Conservation (phyloP, 2,329 filamentous ascomycete genomes). For the Allantophomopsis cytisporea region DNA sequence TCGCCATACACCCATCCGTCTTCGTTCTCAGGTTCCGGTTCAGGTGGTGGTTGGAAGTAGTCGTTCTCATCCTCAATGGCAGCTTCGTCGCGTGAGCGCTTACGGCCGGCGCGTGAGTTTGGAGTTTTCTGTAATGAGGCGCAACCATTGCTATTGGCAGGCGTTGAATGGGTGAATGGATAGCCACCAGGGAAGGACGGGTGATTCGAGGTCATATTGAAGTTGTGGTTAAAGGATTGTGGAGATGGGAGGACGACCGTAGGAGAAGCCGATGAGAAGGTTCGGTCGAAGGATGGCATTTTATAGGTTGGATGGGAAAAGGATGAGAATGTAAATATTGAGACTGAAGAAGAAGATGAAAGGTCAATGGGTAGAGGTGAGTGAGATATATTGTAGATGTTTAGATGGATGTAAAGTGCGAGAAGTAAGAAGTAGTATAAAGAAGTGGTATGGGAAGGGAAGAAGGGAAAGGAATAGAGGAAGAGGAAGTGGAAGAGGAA, state of each 20-base stretch:
- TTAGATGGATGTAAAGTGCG: too few species aligned
- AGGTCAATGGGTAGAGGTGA: not conserved
- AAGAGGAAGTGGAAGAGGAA: not conserved
- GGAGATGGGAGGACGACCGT: not conserved
- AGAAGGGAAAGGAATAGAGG: too few species aligned
- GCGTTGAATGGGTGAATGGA: not conserved
- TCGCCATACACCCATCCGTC: slow-evolving; percentile 57
- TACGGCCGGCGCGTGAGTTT: slow-evolving; percentile 43
- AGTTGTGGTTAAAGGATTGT: not conserved
- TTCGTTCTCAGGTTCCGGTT: slow-evolving; percentile 37
- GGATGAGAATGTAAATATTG: not conserved
- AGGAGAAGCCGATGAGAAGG: not conserved
- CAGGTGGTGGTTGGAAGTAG: slow-evolving; percentile 22
- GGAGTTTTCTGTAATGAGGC: not conserved
- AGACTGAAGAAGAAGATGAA: not conserved
- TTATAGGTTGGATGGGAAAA: not conserved
- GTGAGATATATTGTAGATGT: not conserved
- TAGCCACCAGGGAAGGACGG: not conserved
- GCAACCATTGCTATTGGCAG: too few species aligned
- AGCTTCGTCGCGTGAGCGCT: slow-evolving; percentile 66
- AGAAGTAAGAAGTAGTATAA: too few species aligned
- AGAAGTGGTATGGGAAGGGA: too few species aligned
- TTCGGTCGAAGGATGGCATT: not conserved
- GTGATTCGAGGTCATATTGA: not conserved
- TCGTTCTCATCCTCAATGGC: slow-evolving; percentile 46